Evolutionary conservation across 73 alveolate genomes (phyloP), one percentile per base, ranked within the genome.

Genomic region (Tetrahymena malaccensis): DNA sequence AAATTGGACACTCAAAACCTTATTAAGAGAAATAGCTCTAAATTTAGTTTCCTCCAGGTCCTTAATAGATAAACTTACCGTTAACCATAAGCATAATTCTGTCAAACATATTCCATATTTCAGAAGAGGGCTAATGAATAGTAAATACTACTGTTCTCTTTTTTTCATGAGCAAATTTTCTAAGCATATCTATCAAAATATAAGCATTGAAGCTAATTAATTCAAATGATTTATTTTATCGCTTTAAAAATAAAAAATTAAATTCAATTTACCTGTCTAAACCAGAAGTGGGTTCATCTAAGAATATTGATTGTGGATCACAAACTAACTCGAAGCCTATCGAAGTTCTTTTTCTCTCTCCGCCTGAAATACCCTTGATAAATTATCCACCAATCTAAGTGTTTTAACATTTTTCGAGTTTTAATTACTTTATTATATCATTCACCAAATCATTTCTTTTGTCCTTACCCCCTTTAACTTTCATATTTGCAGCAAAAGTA

Each of bases 101-200:
- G 83, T 95, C 97, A 50, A 95, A 85, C 44, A 95, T 55, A 33
- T 50, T 84, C 85, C 57, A 95, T 25, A 95, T 85, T 19, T 97
- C 98, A 21, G 99, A 96, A n/a, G 97, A 94, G 34, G 99, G 99
- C 94, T 96, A 94, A 95, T 97, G 99, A 16, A 97, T 97, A 40
- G 99, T 97, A 84, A 97, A 96, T 13, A 97, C 94, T 3, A 97
- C 94, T 17, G 96, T 96, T 96, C 95, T 97, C 55, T 95, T 94
- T 85, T 89, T 55, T 85, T 50, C 83, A 58, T 43, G 43, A 95
- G 97, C 89, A 70, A 70, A 70, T 12, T 22, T 70, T 70, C 89
- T 70, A 0, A 70, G 17, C 31, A 25, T 70, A 22, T 25, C 89
- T 5, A 70, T 70, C 31, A 70, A 15, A 27, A 70, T 5, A 11